phyloP scores from a whole-genome alignment of 225 moss, liverwort and hornwort genomes.

The Climacium dendroides region DNA sequence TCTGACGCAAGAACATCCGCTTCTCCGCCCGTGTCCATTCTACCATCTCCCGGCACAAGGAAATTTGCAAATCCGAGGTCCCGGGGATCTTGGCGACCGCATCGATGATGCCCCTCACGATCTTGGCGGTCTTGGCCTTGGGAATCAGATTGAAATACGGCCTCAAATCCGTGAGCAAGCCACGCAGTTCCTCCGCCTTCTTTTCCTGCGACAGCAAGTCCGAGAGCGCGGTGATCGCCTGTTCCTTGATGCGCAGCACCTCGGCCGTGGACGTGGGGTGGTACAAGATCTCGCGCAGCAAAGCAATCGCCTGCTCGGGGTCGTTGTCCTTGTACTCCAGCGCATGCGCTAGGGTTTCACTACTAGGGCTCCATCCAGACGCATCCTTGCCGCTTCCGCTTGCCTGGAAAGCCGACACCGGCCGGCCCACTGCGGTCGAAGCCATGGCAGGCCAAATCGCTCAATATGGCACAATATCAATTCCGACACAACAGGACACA shows the following conservation, averaged over 20 bases:
- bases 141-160: constrained; percentile 76
- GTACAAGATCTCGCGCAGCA: constrained; percentile 59
- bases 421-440: constrained; percentile 35
- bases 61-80: constrained; percentile 85
- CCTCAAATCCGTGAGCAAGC: constrained; percentile 59
- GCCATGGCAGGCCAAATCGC: constrained; percentile 6
- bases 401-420: constrained; percentile 23
- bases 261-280: constrained; percentile 64
- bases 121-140: constrained; percentile 93
- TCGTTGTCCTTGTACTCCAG: constrained; percentile 24
- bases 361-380: constrained; percentile 6
- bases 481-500: background rate
- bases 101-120: constrained; percentile 81
- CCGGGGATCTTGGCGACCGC: constrained; percentile 88
- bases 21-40: constrained; percentile 89
- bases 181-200: constrained; percentile 74
- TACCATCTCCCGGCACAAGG: constrained; percentile 85
- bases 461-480: background rate
- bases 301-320: constrained; percentile 38
- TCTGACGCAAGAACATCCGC: constrained; percentile 77
- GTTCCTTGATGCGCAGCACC: constrained; percentile 70
- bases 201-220: constrained; percentile 70
- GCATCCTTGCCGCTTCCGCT: constrained; percentile 5
- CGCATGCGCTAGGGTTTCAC: constrained; percentile 55
- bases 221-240: constrained; percentile 64